A percentile compares a stretch with the other conserved stretches of the same genome.
Conservation (phyloP, 1,284 basidiomycete species). For the Ustilago vetiveriae region DNA sequence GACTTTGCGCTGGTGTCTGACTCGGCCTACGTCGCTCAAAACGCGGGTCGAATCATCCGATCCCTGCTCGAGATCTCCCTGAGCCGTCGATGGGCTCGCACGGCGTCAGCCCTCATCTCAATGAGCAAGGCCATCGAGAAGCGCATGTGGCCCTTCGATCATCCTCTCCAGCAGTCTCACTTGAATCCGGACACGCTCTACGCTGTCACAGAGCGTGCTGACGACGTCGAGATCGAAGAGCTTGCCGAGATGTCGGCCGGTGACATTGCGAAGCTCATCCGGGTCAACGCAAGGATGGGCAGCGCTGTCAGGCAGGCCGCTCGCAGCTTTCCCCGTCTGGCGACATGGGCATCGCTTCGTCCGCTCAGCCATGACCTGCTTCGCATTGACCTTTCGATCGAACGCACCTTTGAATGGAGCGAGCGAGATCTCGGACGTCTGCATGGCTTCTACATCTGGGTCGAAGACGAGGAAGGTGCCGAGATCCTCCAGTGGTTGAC, state of each 20-base stretch:
- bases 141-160: slow-evolving; percentile 93
- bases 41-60: slow-evolving; percentile 91
- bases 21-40: slow-evolving; percentile 81
- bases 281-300: slow-evolving; percentile 87
- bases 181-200: slow-evolving; percentile 75
- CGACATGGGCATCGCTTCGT: slow-evolving; percentile 78
- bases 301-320: slow-evolving; percentile 81
- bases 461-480: slow-evolving; percentile 83
- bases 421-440: slow-evolving; percentile 77
- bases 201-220: slow-evolving; percentile 82
- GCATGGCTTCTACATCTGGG: slow-evolving; percentile 96
- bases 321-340: slow-evolving; percentile 82
- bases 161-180: slow-evolving; percentile 81
- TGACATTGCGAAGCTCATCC: slow-evolving; percentile 84
- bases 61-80: slow-evolving; percentile 93
- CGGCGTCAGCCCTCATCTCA: slow-evolving; percentile 81
- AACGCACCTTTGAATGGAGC: slow-evolving; percentile 85
- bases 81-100: slow-evolving; percentile 87
- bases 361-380: slow-evolving; percentile 81
- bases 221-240: slow-evolving; percentile 82
- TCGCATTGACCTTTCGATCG: slow-evolving; percentile 77
- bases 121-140: slow-evolving; percentile 81
- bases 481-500: slow-evolving; percentile 82
- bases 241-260: slow-evolving; percentile 78
- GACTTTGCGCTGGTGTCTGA: slow-evolving; percentile 98